Evolutionary conservation across 2,329 filamentous ascomycete genomes (phyloP), one percentile per base, ranked within the genome.

Genomic region (Aureobasidium sp.): DNA sequence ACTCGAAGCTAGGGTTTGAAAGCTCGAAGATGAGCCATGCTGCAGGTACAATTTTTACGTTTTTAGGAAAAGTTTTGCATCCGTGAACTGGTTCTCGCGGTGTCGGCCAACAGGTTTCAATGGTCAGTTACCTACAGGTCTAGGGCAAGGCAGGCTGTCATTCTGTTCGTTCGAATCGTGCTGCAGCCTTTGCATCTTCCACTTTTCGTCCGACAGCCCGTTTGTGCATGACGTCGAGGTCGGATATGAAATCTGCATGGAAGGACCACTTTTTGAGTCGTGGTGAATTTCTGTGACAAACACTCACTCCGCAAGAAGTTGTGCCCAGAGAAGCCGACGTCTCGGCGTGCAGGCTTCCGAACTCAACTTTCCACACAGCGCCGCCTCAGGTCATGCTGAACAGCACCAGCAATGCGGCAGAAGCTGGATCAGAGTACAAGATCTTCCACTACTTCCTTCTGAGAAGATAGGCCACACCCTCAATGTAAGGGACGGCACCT

Each of bases 281-380:
- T 24, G 37, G 52, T 55, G 52, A 17, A 43, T 55, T 55, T 44
- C n/a, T 55, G 52, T 55, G 52, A 55, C 52, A 55, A 55, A 55
- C 29, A 55, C 15, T 34, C 32, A 34, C 32, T 55, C 15, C 32
- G 17, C 52, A 39, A 37, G 24, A 44, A 55, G 37, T 55, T 26
- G 29, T 43, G 52, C 37, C 52, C 46, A 29, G 46, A 17, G 37
- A 43, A 43, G 17, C 26, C 52, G 32, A 44, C 37, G 52, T 43
- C 52, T 55, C 52, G 52, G 52, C 39, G 37, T 43, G 26, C 37
- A 44, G 13, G 36, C 36, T n/a, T 39, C 50, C 50, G 17, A 39
- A 37, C 12, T 26, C 13, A 6, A 27, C 34, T 27, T 4, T 12
- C 29, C 8, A 32, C 29, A 32, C 8, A 32, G 29, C 29, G 20